Conservation (phyloP, 164 flowering plant species). For the Warburgia ugandensis region DNA sequence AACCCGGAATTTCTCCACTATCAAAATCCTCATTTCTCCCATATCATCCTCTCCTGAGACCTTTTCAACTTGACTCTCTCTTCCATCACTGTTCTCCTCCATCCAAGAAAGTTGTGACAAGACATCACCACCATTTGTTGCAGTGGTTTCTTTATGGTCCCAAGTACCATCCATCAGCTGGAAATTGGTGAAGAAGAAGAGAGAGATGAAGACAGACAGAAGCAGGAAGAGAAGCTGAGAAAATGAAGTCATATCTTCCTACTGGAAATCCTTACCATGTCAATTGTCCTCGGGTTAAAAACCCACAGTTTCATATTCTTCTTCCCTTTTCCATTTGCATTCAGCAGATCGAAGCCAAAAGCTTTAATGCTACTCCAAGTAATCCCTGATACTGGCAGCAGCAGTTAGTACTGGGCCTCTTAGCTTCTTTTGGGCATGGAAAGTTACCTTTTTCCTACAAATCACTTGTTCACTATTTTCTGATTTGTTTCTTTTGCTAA, state of each 20-base stretch:
- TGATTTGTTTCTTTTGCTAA: no score
- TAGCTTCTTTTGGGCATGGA: slow-evolving; percentile 28
- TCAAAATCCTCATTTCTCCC: slow-evolving; percentile 19
- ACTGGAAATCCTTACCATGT: slow-evolving; percentile 21
- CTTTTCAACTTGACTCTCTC: slow-evolving; percentile 17
- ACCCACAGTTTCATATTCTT: slow-evolving; percentile 17
- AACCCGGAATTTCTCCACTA: slow-evolving; percentile 46
- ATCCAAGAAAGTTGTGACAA: slow-evolving; percentile 11
- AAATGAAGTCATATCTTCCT: slow-evolving; percentile 32
- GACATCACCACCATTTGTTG: slow-evolving; percentile 9
- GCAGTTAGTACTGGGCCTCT: slow-evolving; percentile 45
- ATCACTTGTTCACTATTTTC: no score
- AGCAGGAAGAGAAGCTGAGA: slow-evolving; percentile 28
- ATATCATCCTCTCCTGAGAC: slow-evolving; percentile 47
- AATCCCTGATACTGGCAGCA: slow-evolving; percentile 71
- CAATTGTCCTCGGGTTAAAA: slow-evolving; percentile 21
- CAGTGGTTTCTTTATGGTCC: slow-evolving; percentile 13
- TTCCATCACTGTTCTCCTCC: slow-evolving; percentile 18
- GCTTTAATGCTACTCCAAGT: slow-evolving; percentile 99
- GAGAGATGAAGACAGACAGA: slow-evolving; percentile 21
- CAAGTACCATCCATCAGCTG: slow-evolving; percentile 23
- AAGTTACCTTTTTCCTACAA: neutral
- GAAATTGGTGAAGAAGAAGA: slow-evolving; percentile 19
- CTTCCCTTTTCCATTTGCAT: slow-evolving; percentile 11
- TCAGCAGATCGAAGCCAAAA: slow-evolving; percentile 27